Evolutionary conservation across 352 stramenopile species (phyloP), one percentile per base, ranked within the genome.

Genomic region (Sclerospora graminicola): DNA sequence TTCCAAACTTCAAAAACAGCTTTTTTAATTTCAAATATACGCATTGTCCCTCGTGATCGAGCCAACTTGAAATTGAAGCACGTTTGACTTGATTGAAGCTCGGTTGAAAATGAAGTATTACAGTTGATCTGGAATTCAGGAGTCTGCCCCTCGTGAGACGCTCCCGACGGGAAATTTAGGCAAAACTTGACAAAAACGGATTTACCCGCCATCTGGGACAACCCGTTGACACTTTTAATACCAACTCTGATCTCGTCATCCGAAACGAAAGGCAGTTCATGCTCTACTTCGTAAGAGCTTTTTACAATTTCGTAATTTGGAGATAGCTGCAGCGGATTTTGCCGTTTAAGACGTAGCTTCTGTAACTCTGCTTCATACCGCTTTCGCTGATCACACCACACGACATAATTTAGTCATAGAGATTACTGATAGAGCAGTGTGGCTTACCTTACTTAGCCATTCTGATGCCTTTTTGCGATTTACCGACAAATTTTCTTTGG

Each of bases 11-110:
- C 79, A 35, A 90, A 85, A 35, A 69, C 26, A 0, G 69, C 71
- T 34, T 89, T 90, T 44, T 85, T 84, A 14, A 90, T 82, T 54
- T 86, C 76, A 53, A 84, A 83, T n/a, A 90, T 51, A 1, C 77
- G 75, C 29, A 82, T 66, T 0, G 71, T 84, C 9, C 79, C 79
- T 29, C 76, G 64, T 10, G 63, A 73, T 19, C 79, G 65, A 37
- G 79, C 51, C 2, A 90, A 44, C 41, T 66, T 71, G 19, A 84
- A 80, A 13, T 45, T 41, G 27, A 73, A 83, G 9, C 20, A 18
- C 19, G 54, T 64, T 14, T 68, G 48, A 4, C n/a, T 54, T 6
- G 39, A 33, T 8, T 66, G 34, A 7, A 59, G 39, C 1, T 57
- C 42, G 1, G 48, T 60, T 2, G 30, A 42, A 53, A 63, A 74